Evolutionary conservation across 306 rosid genomes (phyloP).

Genomic region (Casuarina cunninghamiana): DNA sequence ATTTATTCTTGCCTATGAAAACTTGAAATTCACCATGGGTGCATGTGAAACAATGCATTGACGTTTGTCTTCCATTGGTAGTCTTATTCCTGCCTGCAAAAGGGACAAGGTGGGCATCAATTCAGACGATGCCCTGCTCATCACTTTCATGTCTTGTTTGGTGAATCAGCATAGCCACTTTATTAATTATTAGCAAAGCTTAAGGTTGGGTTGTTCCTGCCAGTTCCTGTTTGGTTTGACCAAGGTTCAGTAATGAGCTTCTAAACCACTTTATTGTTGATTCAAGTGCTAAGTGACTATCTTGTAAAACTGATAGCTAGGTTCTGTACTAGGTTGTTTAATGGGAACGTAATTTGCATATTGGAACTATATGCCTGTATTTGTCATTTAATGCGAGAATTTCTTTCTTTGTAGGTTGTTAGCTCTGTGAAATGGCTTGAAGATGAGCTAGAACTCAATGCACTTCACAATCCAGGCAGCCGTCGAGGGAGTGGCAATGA

Average conservation of each 20-base stretch:
- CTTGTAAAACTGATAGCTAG: neutral
- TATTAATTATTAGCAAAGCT: neutral
- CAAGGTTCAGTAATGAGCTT: neutral
- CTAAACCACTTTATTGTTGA: neutral
- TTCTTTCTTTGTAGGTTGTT: conserved; percentile 67
- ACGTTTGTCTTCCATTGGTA: neutral
- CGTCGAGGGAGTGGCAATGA: conserved; percentile 88
- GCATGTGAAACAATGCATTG: neutral
- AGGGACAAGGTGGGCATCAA: neutral
- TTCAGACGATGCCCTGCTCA: neutral
- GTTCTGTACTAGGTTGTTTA: neutral
- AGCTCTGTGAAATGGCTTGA: conserved; percentile 99
- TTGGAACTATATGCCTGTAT: neutral
- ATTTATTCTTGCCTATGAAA: neutral
- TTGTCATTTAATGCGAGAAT: neutral
- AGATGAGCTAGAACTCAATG: conserved; percentile 96
- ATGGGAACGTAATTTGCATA: neutral
- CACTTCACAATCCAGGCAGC: conserved; percentile 95
- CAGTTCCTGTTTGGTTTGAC: neutral
- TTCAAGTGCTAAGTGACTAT: neutral
- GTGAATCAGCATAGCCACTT: neutral
- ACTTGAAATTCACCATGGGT: neutral
- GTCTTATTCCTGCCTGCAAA: neutral
- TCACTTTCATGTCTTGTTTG: conserved; percentile 1
- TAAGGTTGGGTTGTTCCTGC: neutral